These are phyloP conservation scores for Malus fusca DNA, from an alignment of 306 rosid species.

Conservation along the genomic window DNA sequence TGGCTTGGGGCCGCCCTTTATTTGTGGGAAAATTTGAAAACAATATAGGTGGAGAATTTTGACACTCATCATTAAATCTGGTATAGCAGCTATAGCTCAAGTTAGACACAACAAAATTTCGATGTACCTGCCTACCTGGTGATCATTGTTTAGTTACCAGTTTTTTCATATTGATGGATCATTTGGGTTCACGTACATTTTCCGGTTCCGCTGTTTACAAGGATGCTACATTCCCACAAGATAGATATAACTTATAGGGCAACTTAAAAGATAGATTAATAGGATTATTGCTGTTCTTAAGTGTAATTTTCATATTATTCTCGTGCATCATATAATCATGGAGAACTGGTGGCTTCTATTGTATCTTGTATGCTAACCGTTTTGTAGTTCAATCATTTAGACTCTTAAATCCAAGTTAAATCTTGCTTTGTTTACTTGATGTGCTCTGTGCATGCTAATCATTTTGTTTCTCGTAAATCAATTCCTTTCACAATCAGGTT, in stretches of 20 bases:
- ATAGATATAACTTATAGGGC: background rate
- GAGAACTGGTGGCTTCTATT: background rate
- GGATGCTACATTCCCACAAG: background rate
- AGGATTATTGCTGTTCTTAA: background rate
- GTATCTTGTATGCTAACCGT: background rate
- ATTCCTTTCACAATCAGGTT: slow-evolving; percentile 27
- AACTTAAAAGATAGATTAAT: background rate
- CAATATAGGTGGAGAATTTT: background rate
- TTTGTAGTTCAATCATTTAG: background rate
- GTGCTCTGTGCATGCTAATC: background rate
- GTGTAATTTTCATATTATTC: background rate
- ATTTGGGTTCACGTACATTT: background rate
- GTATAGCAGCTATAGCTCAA: too few relatives aligned
- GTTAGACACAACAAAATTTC: too few relatives aligned
- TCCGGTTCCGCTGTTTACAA: background rate
- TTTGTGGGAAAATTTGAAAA: background rate
- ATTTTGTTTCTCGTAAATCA: background rate
- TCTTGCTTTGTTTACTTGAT: background rate
- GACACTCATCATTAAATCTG: background rate
- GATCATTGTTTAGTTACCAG: too few relatives aligned
- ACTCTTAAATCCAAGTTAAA: background rate
- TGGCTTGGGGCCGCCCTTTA: too few relatives aligned
- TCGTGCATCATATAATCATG: background rate
- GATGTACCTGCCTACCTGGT: too few relatives aligned
- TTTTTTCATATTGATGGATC: too few relatives aligned